phyloP scores from a whole-genome alignment of 2,329 filamentous ascomycete genomes.

The Trichophyton rubrum region DNA sequence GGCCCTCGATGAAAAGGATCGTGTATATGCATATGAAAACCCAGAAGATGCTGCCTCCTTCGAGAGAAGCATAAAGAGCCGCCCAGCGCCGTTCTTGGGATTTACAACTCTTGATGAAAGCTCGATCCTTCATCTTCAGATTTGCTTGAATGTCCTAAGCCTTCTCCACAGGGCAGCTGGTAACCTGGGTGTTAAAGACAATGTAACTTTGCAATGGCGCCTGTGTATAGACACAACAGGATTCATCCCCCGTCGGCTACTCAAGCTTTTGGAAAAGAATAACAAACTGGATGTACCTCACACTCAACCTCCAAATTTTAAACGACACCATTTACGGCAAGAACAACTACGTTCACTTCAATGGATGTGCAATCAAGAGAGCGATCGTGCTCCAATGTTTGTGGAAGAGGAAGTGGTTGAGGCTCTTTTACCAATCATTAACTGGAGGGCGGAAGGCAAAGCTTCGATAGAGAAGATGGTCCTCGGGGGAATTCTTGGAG shows the following conservation, averaged over 20 bases:
- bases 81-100: conserved; percentile 33
- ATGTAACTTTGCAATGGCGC: conserved; percentile 31
- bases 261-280: conserved; percentile 31
- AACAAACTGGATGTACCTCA: conserved; percentile 29
- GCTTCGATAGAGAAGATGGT: conserved; percentile 25
- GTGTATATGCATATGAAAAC: conserved; percentile 39
- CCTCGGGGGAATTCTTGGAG: conserved; percentile 50
- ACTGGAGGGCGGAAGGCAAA: conserved; percentile 47
- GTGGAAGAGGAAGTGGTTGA: conserved; percentile 47
- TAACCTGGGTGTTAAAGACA: conserved; percentile 16
- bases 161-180: conserved; percentile 27
- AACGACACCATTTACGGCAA: conserved; percentile 29
- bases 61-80: conserved; percentile 40
- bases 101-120: conserved; percentile 24
- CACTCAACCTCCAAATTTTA: conserved; percentile 27
- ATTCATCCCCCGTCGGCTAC: conserved; percentile 22
- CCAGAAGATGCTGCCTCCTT: conserved; percentile 38
- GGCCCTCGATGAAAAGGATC: conserved; percentile 20
- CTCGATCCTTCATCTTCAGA: conserved; percentile 26
- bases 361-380: conserved; percentile 51
- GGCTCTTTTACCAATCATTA: conserved; percentile 36
- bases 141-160: conserved; percentile 28
- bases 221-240: conserved; percentile 36
- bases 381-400: conserved; percentile 29
- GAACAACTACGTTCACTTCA: conserved; percentile 44